Conservation (phyloP, 805 yeast genomes). For the Nakazawaea anatomiae region DNA sequence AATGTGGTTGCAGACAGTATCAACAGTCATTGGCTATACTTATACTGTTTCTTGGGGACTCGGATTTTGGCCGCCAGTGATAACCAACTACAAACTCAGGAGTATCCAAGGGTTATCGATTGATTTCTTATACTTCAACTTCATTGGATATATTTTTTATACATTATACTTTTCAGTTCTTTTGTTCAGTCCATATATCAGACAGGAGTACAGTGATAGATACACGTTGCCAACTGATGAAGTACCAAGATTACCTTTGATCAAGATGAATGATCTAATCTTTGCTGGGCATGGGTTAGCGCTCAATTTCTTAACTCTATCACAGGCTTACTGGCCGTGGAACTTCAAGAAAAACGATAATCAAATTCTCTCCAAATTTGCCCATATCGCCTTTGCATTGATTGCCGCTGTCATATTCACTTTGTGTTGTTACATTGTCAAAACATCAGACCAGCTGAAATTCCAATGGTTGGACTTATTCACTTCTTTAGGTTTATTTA, state of each 20-base stretch:
- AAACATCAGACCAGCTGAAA: constrained; percentile 10
- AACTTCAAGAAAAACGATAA: constrained; percentile 26
- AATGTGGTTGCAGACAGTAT: constrained; percentile 11
- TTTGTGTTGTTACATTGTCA: constrained; percentile 13
- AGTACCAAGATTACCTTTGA: constrained; percentile 19
- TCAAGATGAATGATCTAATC: constrained; percentile 24
- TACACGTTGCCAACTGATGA: constrained; percentile 15
- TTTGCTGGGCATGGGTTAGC: constrained; percentile 25
- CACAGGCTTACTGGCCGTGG: constrained; percentile 27
- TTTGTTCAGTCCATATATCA: constrained; percentile 16
- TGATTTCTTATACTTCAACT: constrained; percentile 28
- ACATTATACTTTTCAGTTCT: constrained; percentile 22
- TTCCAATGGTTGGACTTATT: constrained; percentile 26
- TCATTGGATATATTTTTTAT: constrained; percentile 25
- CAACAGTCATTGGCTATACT: constrained; percentile 23
- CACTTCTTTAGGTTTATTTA: constrained; percentile 26
- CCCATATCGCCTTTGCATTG: constrained; percentile 15
- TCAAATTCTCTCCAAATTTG: constrained; percentile 18
- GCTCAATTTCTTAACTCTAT: constrained; percentile 20
- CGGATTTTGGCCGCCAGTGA: constrained; percentile 25
- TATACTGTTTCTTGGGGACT: constrained; percentile 25
- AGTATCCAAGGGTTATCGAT: constrained; percentile 29
- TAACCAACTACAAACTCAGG: constrained; percentile 23
- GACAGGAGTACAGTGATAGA: constrained; percentile 22
- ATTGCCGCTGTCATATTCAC: constrained; percentile 13